phyloP scores from a whole-genome alignment of 805 yeast genomes.

The Ogataea thermomethanolica region DNA sequence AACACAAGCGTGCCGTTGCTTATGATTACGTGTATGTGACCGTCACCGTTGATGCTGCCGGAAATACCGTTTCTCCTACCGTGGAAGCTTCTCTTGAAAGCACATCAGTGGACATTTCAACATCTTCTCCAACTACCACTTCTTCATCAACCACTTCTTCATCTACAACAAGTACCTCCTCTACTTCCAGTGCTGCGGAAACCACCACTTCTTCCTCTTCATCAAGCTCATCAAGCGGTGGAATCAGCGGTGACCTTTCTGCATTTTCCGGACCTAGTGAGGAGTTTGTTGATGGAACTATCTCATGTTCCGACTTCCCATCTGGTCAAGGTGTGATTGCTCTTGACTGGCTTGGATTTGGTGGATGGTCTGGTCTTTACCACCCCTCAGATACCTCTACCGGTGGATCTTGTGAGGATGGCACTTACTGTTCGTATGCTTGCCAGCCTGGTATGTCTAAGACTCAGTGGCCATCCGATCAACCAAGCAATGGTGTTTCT shows the following conservation, averaged over 20 bases:
- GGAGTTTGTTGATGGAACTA: conserved; percentile 68
- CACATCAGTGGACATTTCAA: conserved; percentile 21
- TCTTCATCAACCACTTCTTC: conserved; percentile 22
- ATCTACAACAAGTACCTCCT: conserved; percentile 14
- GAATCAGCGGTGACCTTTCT: conserved; percentile 54
- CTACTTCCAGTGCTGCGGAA: conserved; percentile 23
- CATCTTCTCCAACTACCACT: conserved; percentile 11
- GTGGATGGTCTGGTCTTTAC: conserved; percentile 56
- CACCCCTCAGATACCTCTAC: conserved; percentile 39
- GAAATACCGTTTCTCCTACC: conserved; percentile 39
- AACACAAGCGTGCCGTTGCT: conserved; percentile 56
- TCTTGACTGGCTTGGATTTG: conserved; percentile 67
- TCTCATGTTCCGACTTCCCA: conserved; percentile 69
- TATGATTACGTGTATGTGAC: conserved; percentile 47
- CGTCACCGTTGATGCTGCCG: conserved; percentile 49
- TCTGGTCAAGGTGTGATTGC: conserved; percentile 80
- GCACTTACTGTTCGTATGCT: conserved; percentile 72
- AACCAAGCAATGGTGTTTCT: conserved; percentile 66
- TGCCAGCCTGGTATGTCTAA: conserved; percentile 79
- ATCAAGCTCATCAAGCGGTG: conserved; percentile 34
- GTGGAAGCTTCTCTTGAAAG: conserved; percentile 28
- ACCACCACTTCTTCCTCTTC: conserved; percentile 23
- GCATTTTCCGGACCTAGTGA: conserved; percentile 54
- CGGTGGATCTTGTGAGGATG: conserved; percentile 58
- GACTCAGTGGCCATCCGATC: conserved; percentile 72